Conservation (phyloP, 1,139 yeast genomes). For the Yamadazyma aaseri region DNA sequence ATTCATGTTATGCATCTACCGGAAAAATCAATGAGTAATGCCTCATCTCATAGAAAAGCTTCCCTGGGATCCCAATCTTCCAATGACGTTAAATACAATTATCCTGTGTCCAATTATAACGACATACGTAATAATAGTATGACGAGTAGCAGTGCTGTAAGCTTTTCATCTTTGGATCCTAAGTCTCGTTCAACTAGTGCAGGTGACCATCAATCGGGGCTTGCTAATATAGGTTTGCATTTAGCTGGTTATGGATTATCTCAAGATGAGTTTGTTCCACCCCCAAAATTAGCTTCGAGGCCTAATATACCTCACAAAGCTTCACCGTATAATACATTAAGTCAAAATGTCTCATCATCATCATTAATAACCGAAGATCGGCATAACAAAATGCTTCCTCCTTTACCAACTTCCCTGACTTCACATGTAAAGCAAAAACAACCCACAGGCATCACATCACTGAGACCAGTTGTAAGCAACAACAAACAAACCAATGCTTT, state of each 20-base stretch:
- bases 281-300: constrained; percentile 12
- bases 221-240: constrained; percentile 14
- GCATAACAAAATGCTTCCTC: constrained; percentile 7
- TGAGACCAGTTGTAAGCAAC: too few species aligned
- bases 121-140: constrained; percentile 13
- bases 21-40: constrained; percentile 9
- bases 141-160: constrained; percentile 18
- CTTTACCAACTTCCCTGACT: too few species aligned
- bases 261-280: constrained; percentile 27
- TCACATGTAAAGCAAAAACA: constrained; percentile 1
- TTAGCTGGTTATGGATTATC: constrained; percentile 24
- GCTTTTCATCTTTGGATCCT: constrained; percentile 32
- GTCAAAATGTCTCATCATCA: constrained; percentile 14
- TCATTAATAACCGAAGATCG: constrained; percentile 14
- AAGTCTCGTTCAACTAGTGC: constrained; percentile 17
- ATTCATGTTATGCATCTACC: constrained; percentile 32
- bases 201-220: constrained; percentile 7
- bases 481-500: constrained; percentile 19
- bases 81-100: not conserved
- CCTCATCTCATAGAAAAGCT: constrained; percentile 16
- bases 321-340: too few species aligned
- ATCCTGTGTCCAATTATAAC: not conserved
- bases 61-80: constrained; percentile 19
- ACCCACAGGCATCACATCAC: too few species aligned
- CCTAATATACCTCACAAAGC: not conserved